Base-by-base conservation (phyloP, 805 yeast genomes). In the Zygosaccharomyces kombuchaensis region DNA sequence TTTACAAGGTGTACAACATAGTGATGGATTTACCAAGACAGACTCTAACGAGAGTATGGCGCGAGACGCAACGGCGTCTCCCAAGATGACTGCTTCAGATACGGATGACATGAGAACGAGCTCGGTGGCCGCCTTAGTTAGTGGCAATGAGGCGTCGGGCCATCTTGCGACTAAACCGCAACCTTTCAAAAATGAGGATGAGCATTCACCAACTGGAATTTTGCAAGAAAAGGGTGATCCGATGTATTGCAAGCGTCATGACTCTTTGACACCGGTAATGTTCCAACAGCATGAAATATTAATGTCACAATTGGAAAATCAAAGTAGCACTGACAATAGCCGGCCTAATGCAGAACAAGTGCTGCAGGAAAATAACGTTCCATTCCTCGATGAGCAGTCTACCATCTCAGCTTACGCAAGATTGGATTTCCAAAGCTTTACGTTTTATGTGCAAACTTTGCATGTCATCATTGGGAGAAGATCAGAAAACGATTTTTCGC, bases 361-460 rank as follows among this genome's bases (percentile, higher is more conserved):
- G 4, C 14, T 29, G 12, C 40, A 32, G 17, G 45, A 42, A 9
- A 43, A 34, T 19, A 26, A 27, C 19, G 27, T 40, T 13, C 40
- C 45, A 10, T 19, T 52, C 10, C 40, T 56, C 1, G 60, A 62
- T 23, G 68, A 64, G 41, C 67, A 63, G 47, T 63, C 75, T 3
- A 70, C 71, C 36, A 73, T 73, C 8, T 67, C 72, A 3, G 77
- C 76, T 1, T 73, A 73, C 63, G 93, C 93, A 1, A 71, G 89
- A 55, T 69, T 93, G 32, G 98, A 93, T 63, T 93, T 93, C 64
- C 96, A 87, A 48, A 80, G 87, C 52, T 91, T 85, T 63, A 90
- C 96, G 2, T 93, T 93, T 62, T 93, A 91, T 57, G 96, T 93
- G 9, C 99, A 93, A 68, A 93, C 99, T 1, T 74, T 93, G 60